phyloP scores from a whole-genome alignment of 495 filamentous ascomycete genomes.

The Aspergillus mulundensis region DNA sequence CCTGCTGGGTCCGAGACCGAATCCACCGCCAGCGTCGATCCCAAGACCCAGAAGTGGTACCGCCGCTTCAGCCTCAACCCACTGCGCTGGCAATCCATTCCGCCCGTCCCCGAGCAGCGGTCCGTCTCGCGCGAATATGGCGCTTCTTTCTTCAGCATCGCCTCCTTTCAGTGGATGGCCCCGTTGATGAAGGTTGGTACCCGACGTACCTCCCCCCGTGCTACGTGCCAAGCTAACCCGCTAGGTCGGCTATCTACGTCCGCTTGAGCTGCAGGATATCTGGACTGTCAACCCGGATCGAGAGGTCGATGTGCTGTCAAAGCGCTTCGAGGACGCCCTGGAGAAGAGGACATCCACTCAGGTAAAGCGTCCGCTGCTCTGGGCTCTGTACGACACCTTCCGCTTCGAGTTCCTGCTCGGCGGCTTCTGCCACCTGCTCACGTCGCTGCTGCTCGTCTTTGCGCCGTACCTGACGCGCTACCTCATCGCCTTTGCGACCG shows the following conservation, averaged over 20 bases:
- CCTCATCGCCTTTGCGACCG: conserved; percentile 72
- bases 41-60: conserved; percentile 45
- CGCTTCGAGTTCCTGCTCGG: conserved; percentile 80
- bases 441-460: conserved; percentile 67
- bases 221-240: neutral
- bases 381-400: conserved; percentile 85
- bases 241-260: conserved; percentile 68
- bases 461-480: conserved; percentile 71
- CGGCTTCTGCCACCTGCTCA: conserved; percentile 68
- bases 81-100: conserved; percentile 44
- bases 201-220: neutral
- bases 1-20: neutral
- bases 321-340: conserved; percentile 62
- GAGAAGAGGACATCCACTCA: conserved; percentile 60
- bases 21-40: neutral
- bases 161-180: conserved; percentile 59
- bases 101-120: conserved; percentile 51
- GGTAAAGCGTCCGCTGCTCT: conserved; percentile 69
- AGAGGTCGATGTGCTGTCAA: conserved; percentile 61
- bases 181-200: conserved; percentile 49
- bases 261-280: conserved; percentile 78
- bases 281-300: conserved; percentile 82
- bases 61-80: conserved; percentile 48
- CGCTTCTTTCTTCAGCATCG: conserved; percentile 49
- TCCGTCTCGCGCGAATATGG: conserved; percentile 48